These are phyloP conservation scores for Rhodotorula toruloides DNA, from an alignment of 768 basidiomycete species.

Conservation along the genomic window DNA sequence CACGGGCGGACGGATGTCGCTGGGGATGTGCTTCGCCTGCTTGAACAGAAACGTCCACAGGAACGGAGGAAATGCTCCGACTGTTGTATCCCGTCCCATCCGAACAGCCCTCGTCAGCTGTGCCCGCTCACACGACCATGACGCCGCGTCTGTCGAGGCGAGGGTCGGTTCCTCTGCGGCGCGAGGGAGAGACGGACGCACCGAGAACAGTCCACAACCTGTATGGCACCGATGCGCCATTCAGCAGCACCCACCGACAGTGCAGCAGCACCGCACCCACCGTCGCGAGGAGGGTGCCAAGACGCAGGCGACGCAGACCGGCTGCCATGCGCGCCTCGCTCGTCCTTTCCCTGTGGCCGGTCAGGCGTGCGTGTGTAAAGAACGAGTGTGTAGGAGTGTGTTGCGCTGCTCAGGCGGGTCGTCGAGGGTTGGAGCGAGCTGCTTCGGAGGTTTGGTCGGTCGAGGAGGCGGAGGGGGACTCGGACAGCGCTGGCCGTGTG, in stretches of 20 bases:
- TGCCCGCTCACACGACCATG: neutral
- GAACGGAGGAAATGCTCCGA: constrained; percentile 24
- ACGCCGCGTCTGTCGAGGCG: too few relatives aligned
- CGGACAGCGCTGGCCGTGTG: too few relatives aligned
- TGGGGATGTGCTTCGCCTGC: constrained; percentile 30
- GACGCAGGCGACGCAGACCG: constrained; percentile 5
- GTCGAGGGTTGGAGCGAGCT: too few relatives aligned
- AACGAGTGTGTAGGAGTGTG: too few relatives aligned
- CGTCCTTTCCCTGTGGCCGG: too few relatives aligned
- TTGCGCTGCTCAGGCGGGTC: too few relatives aligned
- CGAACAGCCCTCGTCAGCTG: neutral
- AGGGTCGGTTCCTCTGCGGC: too few relatives aligned
- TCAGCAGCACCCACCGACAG: constrained; percentile 28
- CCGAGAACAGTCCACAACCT: constrained; percentile 32
- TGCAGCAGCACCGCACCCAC: constrained; percentile 13
- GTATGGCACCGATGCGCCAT: constrained; percentile 8
- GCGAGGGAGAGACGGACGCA: neutral
- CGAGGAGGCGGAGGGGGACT: too few relatives aligned
- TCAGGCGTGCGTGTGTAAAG: neutral
- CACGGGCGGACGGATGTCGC: constrained; percentile 24
- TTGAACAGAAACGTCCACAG: constrained; percentile 34
- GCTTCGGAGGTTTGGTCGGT: too few relatives aligned
- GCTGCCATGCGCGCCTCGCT: too few relatives aligned
- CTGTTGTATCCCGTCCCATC: neutral
- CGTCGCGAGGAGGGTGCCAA: neutral